A percentile compares a stretch with the other conserved stretches of the same genome.
Conservation (phyloP, 2,329 filamentous ascomycete species). For the Fusarium setosum region DNA sequence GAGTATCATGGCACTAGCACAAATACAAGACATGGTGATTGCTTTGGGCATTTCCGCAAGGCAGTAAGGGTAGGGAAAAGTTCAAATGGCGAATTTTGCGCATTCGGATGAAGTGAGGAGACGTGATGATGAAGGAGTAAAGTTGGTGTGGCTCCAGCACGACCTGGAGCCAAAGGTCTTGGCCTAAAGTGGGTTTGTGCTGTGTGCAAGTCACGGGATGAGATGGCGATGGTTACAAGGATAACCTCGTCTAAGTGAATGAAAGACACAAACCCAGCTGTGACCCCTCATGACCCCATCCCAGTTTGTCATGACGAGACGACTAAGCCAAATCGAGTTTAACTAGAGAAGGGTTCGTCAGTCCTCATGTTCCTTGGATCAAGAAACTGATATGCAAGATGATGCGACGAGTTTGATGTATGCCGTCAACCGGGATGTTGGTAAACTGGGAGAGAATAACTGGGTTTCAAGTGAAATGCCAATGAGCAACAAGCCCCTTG, state of each 20-base stretch:
- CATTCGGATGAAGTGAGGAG: background rate
- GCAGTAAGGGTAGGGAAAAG: background rate
- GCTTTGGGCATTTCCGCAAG: background rate
- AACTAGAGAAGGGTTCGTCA: slow-evolving; percentile 1
- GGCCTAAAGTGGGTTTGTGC: slow-evolving; percentile 24
- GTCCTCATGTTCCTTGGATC: background rate
- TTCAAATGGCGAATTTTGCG: background rate
- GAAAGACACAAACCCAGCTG: slow-evolving; percentile 10
- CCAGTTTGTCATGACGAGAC: background rate
- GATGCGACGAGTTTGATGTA: background rate
- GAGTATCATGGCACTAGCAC: slow-evolving; percentile 18
- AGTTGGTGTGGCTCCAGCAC: slow-evolving; percentile 25
- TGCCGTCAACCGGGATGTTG: too few relatives aligned
- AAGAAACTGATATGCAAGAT: background rate
- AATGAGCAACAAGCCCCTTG: background rate
- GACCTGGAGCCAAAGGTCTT: slow-evolving; percentile 24
- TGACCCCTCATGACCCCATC: background rate
- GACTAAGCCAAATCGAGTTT: slow-evolving; percentile 19
- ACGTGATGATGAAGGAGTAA: slow-evolving; percentile 37
- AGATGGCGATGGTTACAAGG: slow-evolving; percentile 1
- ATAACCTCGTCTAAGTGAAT: slow-evolving; percentile 1
- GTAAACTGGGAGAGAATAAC: background rate
- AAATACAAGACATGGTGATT: background rate
- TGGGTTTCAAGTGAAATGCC: background rate
- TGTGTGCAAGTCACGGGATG: background rate